These are phyloP conservation scores for Macrophomina phaseolina DNA, from an alignment of 2,329 filamentous ascomycete species.

Conservation along the genomic window DNA sequence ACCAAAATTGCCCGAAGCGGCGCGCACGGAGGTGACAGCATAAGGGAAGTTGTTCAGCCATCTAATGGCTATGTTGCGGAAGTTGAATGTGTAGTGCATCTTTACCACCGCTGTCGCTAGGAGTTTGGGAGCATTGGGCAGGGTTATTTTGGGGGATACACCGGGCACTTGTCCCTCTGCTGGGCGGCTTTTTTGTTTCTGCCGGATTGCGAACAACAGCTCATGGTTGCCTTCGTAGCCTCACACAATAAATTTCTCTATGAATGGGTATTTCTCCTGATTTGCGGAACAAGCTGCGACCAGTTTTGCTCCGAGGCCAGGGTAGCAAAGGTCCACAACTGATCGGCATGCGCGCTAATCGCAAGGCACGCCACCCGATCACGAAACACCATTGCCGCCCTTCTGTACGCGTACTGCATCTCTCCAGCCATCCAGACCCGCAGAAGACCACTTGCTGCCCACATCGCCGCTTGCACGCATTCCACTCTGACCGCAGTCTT, in stretches of 20 bases:
- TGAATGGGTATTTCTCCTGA: constrained; percentile 13
- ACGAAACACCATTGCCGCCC: constrained; percentile 16
- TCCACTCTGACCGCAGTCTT: background rate
- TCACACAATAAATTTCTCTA: background rate
- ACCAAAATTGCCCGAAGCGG: constrained; percentile 33
- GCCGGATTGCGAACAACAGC: constrained; percentile 2
- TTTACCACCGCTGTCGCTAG: background rate
- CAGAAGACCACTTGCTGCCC: background rate
- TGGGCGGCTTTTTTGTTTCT: constrained; percentile 8
- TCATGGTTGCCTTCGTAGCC: background rate
- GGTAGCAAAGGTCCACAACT: constrained; percentile 11
- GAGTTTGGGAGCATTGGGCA: constrained; percentile 22
- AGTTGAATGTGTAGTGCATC: constrained; percentile 10
- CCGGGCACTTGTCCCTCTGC: background rate
- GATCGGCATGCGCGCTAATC: background rate
- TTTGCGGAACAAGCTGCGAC: constrained; percentile 3
- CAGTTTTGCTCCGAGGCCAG: background rate
- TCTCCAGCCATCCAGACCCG: background rate
- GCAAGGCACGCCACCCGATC: background rate
- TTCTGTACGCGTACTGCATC: background rate
- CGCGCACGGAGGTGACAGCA: constrained; percentile 24
- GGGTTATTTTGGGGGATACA: background rate
- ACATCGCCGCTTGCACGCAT: background rate
- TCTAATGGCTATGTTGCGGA: constrained; percentile 8
- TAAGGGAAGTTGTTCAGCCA: constrained; percentile 7